Conservation (phyloP, 257 asterid genomes). For the Solanum paucissectum region DNA sequence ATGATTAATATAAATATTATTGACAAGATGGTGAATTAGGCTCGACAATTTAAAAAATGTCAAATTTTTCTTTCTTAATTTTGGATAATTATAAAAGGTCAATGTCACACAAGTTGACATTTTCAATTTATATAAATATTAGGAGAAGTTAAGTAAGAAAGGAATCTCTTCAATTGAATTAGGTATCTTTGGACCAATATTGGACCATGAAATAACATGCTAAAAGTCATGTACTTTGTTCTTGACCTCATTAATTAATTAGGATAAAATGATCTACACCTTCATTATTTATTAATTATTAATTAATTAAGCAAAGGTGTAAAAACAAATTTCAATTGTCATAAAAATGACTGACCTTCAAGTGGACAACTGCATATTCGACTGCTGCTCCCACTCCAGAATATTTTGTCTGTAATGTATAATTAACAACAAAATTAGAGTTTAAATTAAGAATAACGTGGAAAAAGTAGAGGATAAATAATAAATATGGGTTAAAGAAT, state of each 20-base stretch:
- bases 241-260: not conserved
- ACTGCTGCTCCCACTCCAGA: conserved; percentile 86
- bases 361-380: conserved; percentile 76
- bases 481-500: not conserved
- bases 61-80: not conserved
- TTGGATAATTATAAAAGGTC: not conserved
- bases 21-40: no score
- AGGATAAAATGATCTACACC: not conserved
- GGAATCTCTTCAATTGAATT: not conserved
- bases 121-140: not conserved
- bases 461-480: not conserved
- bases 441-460: not conserved
- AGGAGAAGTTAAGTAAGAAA: not conserved
- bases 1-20: not conserved
- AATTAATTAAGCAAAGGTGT: not conserved
- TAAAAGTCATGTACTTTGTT: not conserved
- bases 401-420: conserved; percentile 41
- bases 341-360: conserved; percentile 37
- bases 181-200: not conserved
- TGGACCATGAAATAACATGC: not conserved
- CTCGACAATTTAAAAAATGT: not conserved
- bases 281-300: not conserved
- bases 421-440: not conserved
- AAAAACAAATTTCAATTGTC: not conserved
- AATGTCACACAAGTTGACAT: not conserved